phyloP scores from a whole-genome alignment of 2,329 filamentous ascomycete species.

The Beauveria medogensis region DNA sequence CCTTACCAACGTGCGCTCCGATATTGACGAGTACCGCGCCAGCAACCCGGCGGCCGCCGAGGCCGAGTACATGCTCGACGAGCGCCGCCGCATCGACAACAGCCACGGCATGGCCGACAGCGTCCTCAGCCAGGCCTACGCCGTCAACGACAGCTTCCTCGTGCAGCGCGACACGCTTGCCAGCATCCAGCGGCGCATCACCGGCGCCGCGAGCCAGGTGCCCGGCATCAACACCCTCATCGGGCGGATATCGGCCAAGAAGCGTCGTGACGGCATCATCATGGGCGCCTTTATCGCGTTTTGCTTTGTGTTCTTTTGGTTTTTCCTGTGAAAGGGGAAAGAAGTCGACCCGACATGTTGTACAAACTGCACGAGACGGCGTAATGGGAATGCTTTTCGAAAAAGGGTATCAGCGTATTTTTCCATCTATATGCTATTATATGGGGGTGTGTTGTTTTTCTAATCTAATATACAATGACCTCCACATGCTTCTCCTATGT shows the following conservation, averaged over 20 bases:
- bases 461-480: conserved; percentile 10
- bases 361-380: conserved; percentile 17
- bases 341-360: neutral
- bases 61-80: conserved; percentile 94
- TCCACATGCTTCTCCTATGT: neutral
- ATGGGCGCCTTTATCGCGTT: conserved; percentile 85
- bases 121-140: conserved; percentile 91
- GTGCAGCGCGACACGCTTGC: conserved; percentile 80
- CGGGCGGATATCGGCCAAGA: conserved; percentile 85
- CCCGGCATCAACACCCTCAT: conserved; percentile 91
- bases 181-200: conserved; percentile 86
- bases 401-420: conserved; percentile 27
- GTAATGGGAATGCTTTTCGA: conserved; percentile 18
- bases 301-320: conserved; percentile 81
- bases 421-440: conserved; percentile 20
- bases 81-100: conserved; percentile 77
- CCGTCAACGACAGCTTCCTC: conserved; percentile 85
- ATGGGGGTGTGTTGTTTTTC: neutral
- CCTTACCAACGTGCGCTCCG: conserved; percentile 79
- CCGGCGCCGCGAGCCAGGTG: conserved; percentile 79
- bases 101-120: conserved; percentile 84
- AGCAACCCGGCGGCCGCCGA: conserved; percentile 77
- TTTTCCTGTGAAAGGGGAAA: conserved; percentile 40
- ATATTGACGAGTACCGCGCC: conserved; percentile 82
- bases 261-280: conserved; percentile 90